A percentile compares a stretch with the other conserved stretches of the same genome.
Conservation (phyloP, 768 basidiomycete genomes). For the Candolleomyces efflorescens region DNA sequence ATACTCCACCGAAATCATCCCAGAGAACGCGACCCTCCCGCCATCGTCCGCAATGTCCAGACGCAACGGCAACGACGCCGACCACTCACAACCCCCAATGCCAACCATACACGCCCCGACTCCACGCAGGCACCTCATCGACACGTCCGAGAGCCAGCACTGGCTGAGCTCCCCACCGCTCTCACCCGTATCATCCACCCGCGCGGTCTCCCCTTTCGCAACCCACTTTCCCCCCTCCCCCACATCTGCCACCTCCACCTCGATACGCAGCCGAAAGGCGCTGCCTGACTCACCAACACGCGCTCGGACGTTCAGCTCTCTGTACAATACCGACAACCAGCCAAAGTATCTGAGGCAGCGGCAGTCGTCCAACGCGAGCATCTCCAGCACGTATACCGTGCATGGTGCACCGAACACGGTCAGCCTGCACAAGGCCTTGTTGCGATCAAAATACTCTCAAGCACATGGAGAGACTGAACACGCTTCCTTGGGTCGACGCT, state of each 20-base stretch:
- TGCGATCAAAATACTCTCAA: not conserved
- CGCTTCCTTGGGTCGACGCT: conserved; percentile 48
- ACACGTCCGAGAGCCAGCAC: conserved; percentile 52
- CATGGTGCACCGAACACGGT: not conserved
- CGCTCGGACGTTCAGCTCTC: conserved; percentile 37
- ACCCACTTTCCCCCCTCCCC: conserved; percentile 1
- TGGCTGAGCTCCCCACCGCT: conserved; percentile 49
- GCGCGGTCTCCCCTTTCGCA: conserved; percentile 42
- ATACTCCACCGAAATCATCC: not conserved
- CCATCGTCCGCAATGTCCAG: not conserved
- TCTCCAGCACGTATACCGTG: not conserved
- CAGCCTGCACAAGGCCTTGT: conserved; percentile 3
- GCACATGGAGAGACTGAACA: conserved; percentile 21
- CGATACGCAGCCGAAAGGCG: not conserved
- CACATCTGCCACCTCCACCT: not conserved
- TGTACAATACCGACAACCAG: conserved; percentile 28
- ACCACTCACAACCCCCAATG: not conserved
- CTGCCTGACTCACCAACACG: conserved; percentile 11
- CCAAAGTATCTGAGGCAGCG: conserved; percentile 15
- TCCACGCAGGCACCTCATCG: conserved; percentile 63
- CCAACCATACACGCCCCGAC: conserved; percentile 52
- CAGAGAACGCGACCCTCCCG: not conserved
- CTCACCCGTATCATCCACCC: conserved; percentile 43
- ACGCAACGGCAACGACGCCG: not conserved
- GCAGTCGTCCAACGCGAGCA: conserved; percentile 9